Evolutionary conservation across 2,329 filamentous ascomycete genomes (phyloP).

Genomic region (Penicillium sumatraense): DNA sequence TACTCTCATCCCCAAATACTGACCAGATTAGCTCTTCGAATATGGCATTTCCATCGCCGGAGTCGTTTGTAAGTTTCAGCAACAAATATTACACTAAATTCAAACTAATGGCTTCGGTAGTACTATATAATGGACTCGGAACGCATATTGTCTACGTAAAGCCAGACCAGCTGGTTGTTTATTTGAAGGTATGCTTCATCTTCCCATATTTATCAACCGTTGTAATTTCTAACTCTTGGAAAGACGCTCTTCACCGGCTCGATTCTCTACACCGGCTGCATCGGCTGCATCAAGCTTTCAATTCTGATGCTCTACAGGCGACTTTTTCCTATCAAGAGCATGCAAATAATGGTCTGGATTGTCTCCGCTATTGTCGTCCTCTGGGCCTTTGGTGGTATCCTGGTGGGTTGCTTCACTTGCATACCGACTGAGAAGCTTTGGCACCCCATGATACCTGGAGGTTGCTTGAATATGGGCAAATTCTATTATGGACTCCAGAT

Average conservation of each 20-base stretch:
- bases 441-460: conserved; percentile 24
- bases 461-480: conserved; percentile 31
- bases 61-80: conserved; percentile 24
- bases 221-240: background rate
- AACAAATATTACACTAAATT: background rate
- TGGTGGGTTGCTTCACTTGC: conserved; percentile 30
- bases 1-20: background rate
- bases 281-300: conserved; percentile 33
- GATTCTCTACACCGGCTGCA: conserved; percentile 30
- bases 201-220: background rate
- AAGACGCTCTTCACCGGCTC: conserved; percentile 29
- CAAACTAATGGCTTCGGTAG: conserved; percentile 9
- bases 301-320: conserved; percentile 34
- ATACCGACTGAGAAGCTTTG: conserved; percentile 32
- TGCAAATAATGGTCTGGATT: conserved; percentile 26
- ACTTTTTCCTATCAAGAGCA: conserved; percentile 28
- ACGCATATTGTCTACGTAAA: conserved; percentile 25
- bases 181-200: conserved; percentile 24
- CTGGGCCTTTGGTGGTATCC: conserved; percentile 30
- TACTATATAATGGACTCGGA: conserved; percentile 29
- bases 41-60: conserved; percentile 30
- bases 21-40: conserved; percentile 20
- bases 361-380: conserved; percentile 26
- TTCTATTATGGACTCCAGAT: conserved; percentile 35
- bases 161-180: conserved; percentile 22